phyloP scores from a whole-genome alignment of 257 asterid genomes.

The Fraxinus cuspidata region DNA sequence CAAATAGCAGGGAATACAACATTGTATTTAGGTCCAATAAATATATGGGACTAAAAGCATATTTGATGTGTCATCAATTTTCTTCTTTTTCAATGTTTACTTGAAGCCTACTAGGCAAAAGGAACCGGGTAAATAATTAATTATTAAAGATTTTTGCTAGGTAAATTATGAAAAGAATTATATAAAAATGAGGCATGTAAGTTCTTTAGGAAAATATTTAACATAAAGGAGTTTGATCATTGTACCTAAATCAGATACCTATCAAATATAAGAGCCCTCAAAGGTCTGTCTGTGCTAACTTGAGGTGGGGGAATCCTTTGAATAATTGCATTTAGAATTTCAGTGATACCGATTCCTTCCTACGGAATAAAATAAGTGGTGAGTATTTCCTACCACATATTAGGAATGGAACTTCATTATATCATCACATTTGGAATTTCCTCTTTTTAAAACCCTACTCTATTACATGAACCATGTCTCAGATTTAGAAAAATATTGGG shows the following conservation, averaged over 20 bases:
- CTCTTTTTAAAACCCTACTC: neutral
- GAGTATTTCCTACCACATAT: conserved; percentile 6
- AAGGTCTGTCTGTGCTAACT: conserved; percentile 71
- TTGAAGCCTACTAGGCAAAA: no score
- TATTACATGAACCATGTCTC: conserved; percentile 1
- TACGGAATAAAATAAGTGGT: conserved; percentile 39
- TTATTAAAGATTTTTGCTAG: no score
- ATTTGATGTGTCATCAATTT: no score
- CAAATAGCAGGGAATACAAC: neutral
- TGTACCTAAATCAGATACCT: conserved; percentile 80
- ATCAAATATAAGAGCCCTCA: conserved; percentile 98
- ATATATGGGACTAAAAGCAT: neutral
- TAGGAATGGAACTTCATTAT: neutral
- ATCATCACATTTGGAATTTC: neutral
- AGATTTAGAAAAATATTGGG: neutral
- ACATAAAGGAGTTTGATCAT: conserved; percentile 42
- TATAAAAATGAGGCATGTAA: no score
- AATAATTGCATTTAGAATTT: conserved; percentile 79
- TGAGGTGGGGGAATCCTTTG: conserved; percentile 84
- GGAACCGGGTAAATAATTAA: no score
- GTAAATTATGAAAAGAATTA: no score
- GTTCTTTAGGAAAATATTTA: neutral
- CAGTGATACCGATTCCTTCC: conserved; percentile 92
- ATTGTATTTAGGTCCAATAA: neutral
- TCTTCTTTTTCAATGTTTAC: no score